These are phyloP conservation scores for Prinsepia uniflora DNA, from an alignment of 306 rosid genomes.

Conservation along the genomic window DNA sequence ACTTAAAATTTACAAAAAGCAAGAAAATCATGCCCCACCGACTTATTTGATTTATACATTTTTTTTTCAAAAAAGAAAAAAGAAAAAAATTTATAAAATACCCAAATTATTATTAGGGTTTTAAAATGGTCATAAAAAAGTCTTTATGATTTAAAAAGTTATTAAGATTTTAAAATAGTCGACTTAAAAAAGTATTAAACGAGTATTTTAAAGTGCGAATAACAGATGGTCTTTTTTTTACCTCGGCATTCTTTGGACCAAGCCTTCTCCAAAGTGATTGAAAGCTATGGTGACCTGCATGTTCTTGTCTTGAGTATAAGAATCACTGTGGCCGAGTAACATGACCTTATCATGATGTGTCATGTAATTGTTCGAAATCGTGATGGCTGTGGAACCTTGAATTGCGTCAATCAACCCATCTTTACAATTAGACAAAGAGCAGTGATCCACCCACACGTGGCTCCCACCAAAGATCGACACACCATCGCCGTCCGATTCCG, in stretches of 20 bases:
- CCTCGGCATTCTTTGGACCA: conserved; percentile 98
- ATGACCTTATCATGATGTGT: conserved; percentile 96
- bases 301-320: conserved; percentile 76
- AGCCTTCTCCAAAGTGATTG: conserved; percentile 96
- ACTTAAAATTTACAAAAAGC: conserved; percentile 1
- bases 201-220: too few species aligned
- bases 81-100: background rate
- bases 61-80: background rate
- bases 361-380: conserved; percentile 92
- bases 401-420: conserved; percentile 91
- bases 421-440: conserved; percentile 73
- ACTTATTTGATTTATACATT: background rate
- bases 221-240: conserved; percentile 28
- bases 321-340: conserved; percentile 86
- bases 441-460: conserved; percentile 93
- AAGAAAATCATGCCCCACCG: conserved; percentile 2
- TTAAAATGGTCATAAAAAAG: too few species aligned
- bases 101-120: too few species aligned
- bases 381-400: conserved; percentile 76
- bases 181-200: too few species aligned
- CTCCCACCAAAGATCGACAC: conserved; percentile 93
- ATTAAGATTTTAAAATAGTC: too few species aligned
- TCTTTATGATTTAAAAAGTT: too few species aligned
- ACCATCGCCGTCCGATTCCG: conserved; percentile 89
- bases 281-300: conserved; percentile 97